Evolutionary conservation across 352 stramenopile genomes (phyloP).

Genomic region (Pelagophyceae sp.): DNA sequence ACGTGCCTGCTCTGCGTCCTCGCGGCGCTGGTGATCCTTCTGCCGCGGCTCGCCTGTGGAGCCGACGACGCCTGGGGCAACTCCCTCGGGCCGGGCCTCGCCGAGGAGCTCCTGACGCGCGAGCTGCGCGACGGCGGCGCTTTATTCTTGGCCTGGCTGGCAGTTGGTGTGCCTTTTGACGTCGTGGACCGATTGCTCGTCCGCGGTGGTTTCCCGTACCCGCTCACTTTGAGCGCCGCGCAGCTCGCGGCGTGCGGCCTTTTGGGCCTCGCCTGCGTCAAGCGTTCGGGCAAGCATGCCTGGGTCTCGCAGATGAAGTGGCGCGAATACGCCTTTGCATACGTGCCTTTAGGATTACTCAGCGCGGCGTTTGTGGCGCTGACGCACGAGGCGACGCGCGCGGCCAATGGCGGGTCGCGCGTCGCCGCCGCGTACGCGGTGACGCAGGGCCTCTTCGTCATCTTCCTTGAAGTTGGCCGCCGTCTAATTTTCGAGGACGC

Average conservation of each 20-base stretch:
- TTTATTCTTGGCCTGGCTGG: not conserved
- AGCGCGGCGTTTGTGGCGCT: not conserved
- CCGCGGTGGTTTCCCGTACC: not conserved
- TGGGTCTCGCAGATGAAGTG: not conserved
- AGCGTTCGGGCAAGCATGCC: not conserved
- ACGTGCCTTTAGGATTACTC: not conserved
- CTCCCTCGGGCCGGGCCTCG: not conserved
- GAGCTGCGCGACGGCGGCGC: not conserved
- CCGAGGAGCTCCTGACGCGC: not conserved
- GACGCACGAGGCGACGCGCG: not conserved
- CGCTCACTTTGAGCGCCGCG: not conserved
- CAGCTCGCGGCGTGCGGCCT: not conserved
- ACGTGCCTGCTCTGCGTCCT: constrained; percentile 7
- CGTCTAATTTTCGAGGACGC: not conserved
- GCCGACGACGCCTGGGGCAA: not conserved
- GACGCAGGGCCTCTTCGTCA: constrained; percentile 1
- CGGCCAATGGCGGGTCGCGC: not conserved
- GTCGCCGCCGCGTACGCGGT: not conserved
- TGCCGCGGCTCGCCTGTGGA: constrained; percentile 14
- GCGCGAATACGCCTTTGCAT: not conserved
- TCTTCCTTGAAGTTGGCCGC: not conserved
- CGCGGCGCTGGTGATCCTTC: constrained; percentile 4
- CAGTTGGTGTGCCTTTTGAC: not conserved
- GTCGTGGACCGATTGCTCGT: not conserved
- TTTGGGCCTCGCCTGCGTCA: not conserved